Conservation (phyloP, 257 asterid species). For the Oldenlandia corymbosa region DNA sequence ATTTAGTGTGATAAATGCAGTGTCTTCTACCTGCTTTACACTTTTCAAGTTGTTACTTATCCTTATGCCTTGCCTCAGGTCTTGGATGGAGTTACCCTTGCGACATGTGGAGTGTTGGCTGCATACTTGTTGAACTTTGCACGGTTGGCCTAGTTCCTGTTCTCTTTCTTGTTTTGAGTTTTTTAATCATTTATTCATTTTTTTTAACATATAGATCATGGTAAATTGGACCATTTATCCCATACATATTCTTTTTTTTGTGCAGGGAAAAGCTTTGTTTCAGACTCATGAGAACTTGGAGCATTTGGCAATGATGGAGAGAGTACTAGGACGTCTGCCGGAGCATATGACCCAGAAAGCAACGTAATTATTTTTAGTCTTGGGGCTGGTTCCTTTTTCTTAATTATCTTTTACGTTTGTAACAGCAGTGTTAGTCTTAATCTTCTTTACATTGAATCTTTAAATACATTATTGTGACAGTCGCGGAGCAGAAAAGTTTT, state of each 20-base stretch:
- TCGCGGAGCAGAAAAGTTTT: conserved; percentile 67
- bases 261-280: conserved; percentile 82
- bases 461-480: conserved; percentile 24
- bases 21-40: not conserved
- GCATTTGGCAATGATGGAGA: conserved; percentile 97
- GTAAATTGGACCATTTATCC: not conserved
- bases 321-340: conserved; percentile 90
- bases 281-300: conserved; percentile 95
- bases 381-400: not conserved
- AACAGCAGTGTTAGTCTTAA: not conserved
- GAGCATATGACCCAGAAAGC: conserved; percentile 69
- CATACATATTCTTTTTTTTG: not conserved
- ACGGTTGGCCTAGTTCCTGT: conserved; percentile 43
- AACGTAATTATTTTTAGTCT: conserved; percentile 36
- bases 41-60: not conserved
- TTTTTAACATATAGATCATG: not conserved
- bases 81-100: conserved; percentile 93
- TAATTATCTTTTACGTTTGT: not conserved
- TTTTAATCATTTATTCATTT: no score
- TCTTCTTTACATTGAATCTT: not conserved
- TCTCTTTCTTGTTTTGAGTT: not conserved
- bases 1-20: no score
- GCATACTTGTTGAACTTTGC: conserved; percentile 88
- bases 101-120: conserved; percentile 93
- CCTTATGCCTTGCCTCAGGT: conserved; percentile 34